A percentile compares a stretch with the other conserved stretches of the same genome.
phyloP scores from a whole-genome alignment of 345 rosid genomes.

The Kandelia obovata region DNA sequence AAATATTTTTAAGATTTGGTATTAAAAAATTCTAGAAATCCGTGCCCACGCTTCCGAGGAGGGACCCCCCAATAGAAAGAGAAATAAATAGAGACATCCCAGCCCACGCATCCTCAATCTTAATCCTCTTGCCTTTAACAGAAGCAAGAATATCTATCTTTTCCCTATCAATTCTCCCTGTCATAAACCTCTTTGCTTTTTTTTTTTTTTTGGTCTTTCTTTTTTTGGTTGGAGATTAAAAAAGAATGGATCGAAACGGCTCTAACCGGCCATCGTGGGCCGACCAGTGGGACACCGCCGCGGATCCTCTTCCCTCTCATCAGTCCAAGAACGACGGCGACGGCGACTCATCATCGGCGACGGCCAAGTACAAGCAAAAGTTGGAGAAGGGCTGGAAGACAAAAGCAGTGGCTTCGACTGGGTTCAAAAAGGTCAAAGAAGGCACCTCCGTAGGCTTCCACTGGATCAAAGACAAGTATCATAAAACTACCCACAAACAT shows the following conservation, averaged over 20 bases:
- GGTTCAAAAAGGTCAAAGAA: slow-evolving; percentile 42
- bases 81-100: no score
- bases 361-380: slow-evolving; percentile 65
- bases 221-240: background rate
- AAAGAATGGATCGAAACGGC: slow-evolving; percentile 30
- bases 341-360: slow-evolving; percentile 7
- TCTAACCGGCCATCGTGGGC: slow-evolving; percentile 68
- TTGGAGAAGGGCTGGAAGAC: slow-evolving; percentile 46
- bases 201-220: no score
- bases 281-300: slow-evolving; percentile 67
- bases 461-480: slow-evolving; percentile 48
- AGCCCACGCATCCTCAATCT: no score
- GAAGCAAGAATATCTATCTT: background rate
- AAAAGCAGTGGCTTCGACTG: slow-evolving; percentile 36
- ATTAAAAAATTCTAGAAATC: no score
- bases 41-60: no score
- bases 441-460: slow-evolving; percentile 37
- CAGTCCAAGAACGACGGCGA: slow-evolving; percentile 12
- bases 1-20: no score
- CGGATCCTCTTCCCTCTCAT: slow-evolving; percentile 17
- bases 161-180: no score
- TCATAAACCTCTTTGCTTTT: no score
- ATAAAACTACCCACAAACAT: slow-evolving; percentile 33
- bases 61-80: no score
- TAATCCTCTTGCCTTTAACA: no score